Conservation (phyloP, 768 basidiomycete genomes). For the Neoboletus brunneissimus region DNA sequence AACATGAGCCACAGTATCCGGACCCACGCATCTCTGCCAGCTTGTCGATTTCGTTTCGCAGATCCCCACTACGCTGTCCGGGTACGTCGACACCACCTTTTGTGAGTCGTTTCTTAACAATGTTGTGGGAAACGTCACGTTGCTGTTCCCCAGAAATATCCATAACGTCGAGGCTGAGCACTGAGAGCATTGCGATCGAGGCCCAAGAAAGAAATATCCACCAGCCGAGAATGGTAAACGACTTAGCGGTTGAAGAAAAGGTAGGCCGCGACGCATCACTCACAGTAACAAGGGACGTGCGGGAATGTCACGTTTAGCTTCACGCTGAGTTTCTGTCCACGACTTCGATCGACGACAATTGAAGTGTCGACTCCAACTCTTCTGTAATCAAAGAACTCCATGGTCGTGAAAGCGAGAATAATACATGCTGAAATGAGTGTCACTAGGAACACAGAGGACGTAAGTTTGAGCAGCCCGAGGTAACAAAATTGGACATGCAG, state of each 20-base stretch:
- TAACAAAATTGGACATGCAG: conserved; percentile 48
- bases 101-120: conserved; percentile 78
- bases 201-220: not conserved
- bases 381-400: conserved; percentile 97
- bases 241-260: not conserved
- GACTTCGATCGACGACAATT: conserved; percentile 89
- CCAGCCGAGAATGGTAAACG: not conserved
- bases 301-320: conserved; percentile 94
- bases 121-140: conserved; percentile 84
- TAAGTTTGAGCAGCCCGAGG: conserved; percentile 5
- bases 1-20: conserved; percentile 93
- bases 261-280: conserved; percentile 33
- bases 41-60: conserved; percentile 87
- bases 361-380: conserved; percentile 84
- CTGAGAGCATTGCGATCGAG: conserved; percentile 40
- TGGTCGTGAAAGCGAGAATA: conserved; percentile 85
- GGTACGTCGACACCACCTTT: conserved; percentile 56
- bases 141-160: conserved; percentile 97
- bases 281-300: conserved; percentile 94
- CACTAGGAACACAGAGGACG: conserved; percentile 47
- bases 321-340: conserved; percentile 93
- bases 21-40: conserved; percentile 56
- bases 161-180: conserved; percentile 95
- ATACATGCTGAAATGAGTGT: conserved; percentile 90
- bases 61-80: conserved; percentile 53